Conservation (phyloP, 768 basidiomycete species). For the Dacryopinax primogenitus region DNA sequence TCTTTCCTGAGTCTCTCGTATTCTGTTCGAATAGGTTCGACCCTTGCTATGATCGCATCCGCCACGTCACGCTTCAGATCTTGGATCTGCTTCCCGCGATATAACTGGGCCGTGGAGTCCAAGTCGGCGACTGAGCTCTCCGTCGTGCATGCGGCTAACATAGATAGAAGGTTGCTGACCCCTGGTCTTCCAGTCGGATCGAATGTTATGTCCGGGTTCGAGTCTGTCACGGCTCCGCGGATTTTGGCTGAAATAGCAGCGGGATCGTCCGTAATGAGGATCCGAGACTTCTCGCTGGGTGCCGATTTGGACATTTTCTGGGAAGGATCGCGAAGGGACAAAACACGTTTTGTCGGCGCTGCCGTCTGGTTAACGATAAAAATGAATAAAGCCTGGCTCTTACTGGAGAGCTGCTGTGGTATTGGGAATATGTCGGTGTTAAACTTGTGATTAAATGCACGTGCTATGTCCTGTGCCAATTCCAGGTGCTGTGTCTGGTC, state of each 20-base stretch:
- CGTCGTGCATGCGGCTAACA: constrained; percentile 60
- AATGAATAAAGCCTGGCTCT: constrained; percentile 20
- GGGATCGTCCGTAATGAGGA: constrained; percentile 67
- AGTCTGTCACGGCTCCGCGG: constrained; percentile 74
- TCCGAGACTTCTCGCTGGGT: constrained; percentile 61
- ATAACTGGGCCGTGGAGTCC: constrained; percentile 31
- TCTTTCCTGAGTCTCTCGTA: constrained; percentile 54
- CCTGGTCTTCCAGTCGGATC: constrained; percentile 74
- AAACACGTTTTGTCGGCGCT: constrained; percentile 72
- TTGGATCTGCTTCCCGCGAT: constrained; percentile 46
- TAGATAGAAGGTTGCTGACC: constrained; percentile 64
- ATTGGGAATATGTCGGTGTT: constrained; percentile 45
- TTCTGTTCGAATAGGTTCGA: constrained; percentile 55
- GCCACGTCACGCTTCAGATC: constrained; percentile 61
- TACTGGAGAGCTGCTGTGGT: constrained; percentile 63
- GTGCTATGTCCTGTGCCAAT: constrained; percentile 69
- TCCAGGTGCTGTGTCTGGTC: constrained; percentile 94
- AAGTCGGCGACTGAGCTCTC: constrained; percentile 31
- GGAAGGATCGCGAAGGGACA: constrained; percentile 72
- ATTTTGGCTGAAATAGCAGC: constrained; percentile 55
- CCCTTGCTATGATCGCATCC: constrained; percentile 53
- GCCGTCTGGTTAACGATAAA: background rate
- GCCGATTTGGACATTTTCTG: constrained; percentile 96
- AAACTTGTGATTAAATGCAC: constrained; percentile 66
- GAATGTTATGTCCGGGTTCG: constrained; percentile 57